These are phyloP conservation scores for Ceratonia siliqua DNA, from an alignment of 306 rosid species.

Conservation along the genomic window DNA sequence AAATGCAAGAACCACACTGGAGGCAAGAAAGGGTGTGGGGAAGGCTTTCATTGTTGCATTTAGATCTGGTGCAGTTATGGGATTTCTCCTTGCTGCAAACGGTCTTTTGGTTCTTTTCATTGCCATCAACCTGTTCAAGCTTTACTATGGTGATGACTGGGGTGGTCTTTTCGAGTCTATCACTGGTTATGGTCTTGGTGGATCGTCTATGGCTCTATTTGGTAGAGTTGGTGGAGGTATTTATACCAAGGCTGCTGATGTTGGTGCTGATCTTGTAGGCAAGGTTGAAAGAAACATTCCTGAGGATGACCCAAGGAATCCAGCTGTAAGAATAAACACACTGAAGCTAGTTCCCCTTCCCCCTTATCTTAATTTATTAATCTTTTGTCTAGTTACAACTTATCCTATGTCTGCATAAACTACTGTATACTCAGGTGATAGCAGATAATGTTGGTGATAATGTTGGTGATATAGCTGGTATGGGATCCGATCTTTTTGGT, in stretches of 20 bases:
- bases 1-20: slow-evolving; percentile 91
- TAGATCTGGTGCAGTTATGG: slow-evolving; percentile 98
- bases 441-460: slow-evolving; percentile 98
- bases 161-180: slow-evolving; percentile 94
- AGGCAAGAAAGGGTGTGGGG: slow-evolving; percentile 95
- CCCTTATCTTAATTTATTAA: not conserved
- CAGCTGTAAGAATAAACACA: slow-evolving; percentile 67
- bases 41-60: slow-evolving; percentile 90
- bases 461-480: slow-evolving; percentile 98
- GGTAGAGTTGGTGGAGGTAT: slow-evolving; percentile 99
- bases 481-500: slow-evolving; percentile 98
- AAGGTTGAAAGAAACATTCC: slow-evolving; percentile 95
- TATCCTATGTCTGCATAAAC: not conserved
- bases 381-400: not conserved
- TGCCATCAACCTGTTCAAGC: slow-evolving; percentile 71
- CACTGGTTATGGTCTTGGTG: slow-evolving; percentile 98
- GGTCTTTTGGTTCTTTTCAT: slow-evolving; percentile 90
- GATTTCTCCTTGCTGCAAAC: slow-evolving; percentile 91
- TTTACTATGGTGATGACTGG: slow-evolving; percentile 97
- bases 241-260: slow-evolving; percentile 98
- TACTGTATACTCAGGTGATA: slow-evolving; percentile 63
- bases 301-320: slow-evolving; percentile 97
- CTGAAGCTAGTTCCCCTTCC: not conserved
- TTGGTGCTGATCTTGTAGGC: slow-evolving; percentile 98
- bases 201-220: slow-evolving; percentile 97